These are phyloP conservation scores for Populus euphratica DNA, from an alignment of 345 rosid species.

Conservation along the genomic window DNA sequence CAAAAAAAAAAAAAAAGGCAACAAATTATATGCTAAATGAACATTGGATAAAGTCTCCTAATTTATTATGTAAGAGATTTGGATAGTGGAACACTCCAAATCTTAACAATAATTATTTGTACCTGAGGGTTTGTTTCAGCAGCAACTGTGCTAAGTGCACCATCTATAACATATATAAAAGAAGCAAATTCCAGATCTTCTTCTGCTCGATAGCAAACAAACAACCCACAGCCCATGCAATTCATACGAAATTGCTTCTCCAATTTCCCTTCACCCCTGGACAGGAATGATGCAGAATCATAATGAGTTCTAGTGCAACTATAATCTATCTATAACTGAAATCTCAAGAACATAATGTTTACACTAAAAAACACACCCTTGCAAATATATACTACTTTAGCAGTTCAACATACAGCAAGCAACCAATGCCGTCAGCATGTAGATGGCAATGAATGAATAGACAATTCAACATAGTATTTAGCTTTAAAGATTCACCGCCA, in stretches of 20 bases:
- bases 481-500: background rate
- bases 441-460: background rate
- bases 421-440: background rate
- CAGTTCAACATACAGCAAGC: background rate
- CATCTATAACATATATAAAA: constrained; percentile 68
- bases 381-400: background rate
- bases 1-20: background rate
- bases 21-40: background rate
- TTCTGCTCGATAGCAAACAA: constrained; percentile 91
- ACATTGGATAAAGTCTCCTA: background rate
- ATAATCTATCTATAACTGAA: background rate
- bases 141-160: constrained; percentile 81
- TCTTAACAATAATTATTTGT: background rate
- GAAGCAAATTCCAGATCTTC: constrained; percentile 74
- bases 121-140: constrained; percentile 97
- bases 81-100: background rate
- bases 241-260: constrained; percentile 99
- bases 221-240: constrained; percentile 81
- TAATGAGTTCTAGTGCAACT: background rate
- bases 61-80: background rate
- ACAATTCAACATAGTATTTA: background rate
- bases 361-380: background rate
- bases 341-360: background rate
- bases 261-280: constrained; percentile 84
- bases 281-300: constrained; percentile 11